Evolutionary conservation across 495 filamentous ascomycete genomes (phyloP), one percentile per base, ranked within the genome.

Genomic region (Neurospora terricola): DNA sequence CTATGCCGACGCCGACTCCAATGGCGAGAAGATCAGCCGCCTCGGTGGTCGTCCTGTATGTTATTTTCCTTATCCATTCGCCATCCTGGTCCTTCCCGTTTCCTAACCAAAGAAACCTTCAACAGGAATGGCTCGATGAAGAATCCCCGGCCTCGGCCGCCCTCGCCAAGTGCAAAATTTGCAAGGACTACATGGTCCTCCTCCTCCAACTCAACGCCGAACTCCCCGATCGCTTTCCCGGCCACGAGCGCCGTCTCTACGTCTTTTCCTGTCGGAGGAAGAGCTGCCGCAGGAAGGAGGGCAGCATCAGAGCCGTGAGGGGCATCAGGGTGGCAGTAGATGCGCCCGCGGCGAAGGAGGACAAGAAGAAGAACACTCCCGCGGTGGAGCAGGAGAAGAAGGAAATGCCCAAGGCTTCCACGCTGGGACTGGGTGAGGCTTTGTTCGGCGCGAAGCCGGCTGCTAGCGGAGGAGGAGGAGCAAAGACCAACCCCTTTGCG

Each of bases 171-270:
- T 99, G 96, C 85, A 94, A 92, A 81, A 87, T 92, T 75, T 99
- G 96, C 87, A 94, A 94, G 72, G 87, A 87, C 38, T 81, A 93
- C 48, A 94, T 98, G 90, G 86, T 89, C 0, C 86, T 98, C 5
- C 88, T 98, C 14, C 87, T 99, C 54, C 93, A 98, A 81, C 86
- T 99, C 59, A 93, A 99, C 82, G 95, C 90, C 77, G 94, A 97
- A 74, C 85, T 99, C 43, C 94, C 93, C 23, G 91, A 96, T 43
- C 85, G 88, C 42, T 97, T 96, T 79, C 92, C 92, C 23, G 89
- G 89, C 34, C 91, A 98, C 79, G 94, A 98, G 78, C 84, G 96
- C 71, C 87, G 95, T 62, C 78, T 98, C 45, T 98, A 97, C 77
- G 83, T 98, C 12, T 94, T 94, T 77, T 86, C 86, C 48, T 99